These are phyloP conservation scores for Aspergillus oerlinghausenensis DNA, from an alignment of 2,329 filamentous ascomycete species.

Conservation along the genomic window DNA sequence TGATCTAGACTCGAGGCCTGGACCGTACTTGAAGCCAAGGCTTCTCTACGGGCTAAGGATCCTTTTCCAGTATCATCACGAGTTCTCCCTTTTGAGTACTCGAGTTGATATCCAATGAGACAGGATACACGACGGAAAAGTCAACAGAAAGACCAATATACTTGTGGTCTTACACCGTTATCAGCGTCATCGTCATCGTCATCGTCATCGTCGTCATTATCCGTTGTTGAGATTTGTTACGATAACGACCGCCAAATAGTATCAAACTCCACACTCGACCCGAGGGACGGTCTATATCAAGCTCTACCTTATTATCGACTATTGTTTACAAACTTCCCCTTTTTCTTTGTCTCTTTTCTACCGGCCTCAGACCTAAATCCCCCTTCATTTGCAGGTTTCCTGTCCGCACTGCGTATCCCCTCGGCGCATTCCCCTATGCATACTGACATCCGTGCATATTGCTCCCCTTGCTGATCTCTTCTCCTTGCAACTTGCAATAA, in stretches of 20 bases:
- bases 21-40: conserved; percentile 13
- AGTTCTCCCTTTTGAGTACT: background rate
- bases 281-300: background rate
- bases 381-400: background rate
- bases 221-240: background rate
- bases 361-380: background rate
- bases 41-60: conserved; percentile 6
- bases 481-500: background rate
- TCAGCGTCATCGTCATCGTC: background rate
- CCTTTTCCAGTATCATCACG: conserved; percentile 4
- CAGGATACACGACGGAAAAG: background rate
- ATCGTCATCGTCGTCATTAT: background rate
- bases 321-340: background rate
- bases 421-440: background rate
- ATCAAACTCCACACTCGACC: background rate
- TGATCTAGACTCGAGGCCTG: conserved; percentile 12
- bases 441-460: background rate
- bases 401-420: background rate
- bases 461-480: background rate
- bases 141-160: background rate
- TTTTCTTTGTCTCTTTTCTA: background rate
- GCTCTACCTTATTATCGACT: background rate
- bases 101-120: background rate
- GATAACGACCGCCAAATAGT: background rate
- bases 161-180: background rate